phyloP scores from a whole-genome alignment of 2,329 filamentous ascomycete genomes.

The Diaporthe aspalathi region DNA sequence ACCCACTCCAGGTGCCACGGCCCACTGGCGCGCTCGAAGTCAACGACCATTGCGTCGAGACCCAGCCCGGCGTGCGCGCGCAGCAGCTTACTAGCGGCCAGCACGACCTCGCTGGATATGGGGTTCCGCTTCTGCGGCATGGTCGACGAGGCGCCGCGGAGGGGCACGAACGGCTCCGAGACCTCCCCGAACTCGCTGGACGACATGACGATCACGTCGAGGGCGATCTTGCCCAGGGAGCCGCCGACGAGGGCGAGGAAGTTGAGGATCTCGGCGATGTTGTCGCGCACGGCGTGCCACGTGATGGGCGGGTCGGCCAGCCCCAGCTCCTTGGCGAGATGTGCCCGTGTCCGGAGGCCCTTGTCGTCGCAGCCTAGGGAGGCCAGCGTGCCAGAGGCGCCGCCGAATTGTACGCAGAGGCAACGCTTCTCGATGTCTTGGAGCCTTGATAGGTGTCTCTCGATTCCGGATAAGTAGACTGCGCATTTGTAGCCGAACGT shows the following conservation, averaged over 20 bases:
- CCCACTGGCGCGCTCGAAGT: conserved; percentile 68
- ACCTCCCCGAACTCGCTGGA: conserved; percentile 67
- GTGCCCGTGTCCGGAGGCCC: conserved; percentile 57
- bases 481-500: conserved; percentile 65
- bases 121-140: conserved; percentile 72
- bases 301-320: conserved; percentile 63
- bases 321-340: conserved; percentile 60
- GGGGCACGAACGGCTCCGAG: conserved; percentile 65
- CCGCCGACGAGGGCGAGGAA: conserved; percentile 65
- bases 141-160: conserved; percentile 64
- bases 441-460: conserved; percentile 60
- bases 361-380: conserved; percentile 60
- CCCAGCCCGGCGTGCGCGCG: conserved; percentile 63
- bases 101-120: conserved; percentile 67
- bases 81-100: conserved; percentile 65
- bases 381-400: conserved; percentile 66
- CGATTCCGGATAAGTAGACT: conserved; percentile 63
- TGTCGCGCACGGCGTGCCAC: conserved; percentile 68
- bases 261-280: conserved; percentile 61
- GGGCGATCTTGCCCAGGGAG: conserved; percentile 64
- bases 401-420: conserved; percentile 66
- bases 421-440: conserved; percentile 57
- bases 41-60: conserved; percentile 67
- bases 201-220: conserved; percentile 68
- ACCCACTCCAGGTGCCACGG: conserved; percentile 71